Evolutionary conservation across 2,329 filamentous ascomycete genomes (phyloP).

Genomic region (Clonostachys rhizophaga): DNA sequence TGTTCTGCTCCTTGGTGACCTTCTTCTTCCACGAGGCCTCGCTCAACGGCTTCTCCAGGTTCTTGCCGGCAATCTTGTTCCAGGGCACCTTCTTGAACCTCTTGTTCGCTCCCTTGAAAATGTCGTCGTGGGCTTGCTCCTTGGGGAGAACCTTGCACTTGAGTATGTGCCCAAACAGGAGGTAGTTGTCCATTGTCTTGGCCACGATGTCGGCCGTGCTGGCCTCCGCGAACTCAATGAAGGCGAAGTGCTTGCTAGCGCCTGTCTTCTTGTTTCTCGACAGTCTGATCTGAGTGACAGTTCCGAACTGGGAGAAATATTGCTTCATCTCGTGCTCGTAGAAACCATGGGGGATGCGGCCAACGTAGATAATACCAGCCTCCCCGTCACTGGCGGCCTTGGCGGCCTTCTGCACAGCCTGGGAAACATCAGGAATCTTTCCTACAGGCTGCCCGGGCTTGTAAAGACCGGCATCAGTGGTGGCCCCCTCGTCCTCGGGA

Average conservation of each 20-base stretch:
- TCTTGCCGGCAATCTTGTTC: constrained; percentile 77
- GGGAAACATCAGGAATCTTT: constrained; percentile 43
- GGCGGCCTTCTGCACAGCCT: constrained; percentile 36
- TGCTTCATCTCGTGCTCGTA: constrained; percentile 93
- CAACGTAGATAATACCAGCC: constrained; percentile 80
- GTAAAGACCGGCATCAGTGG: constrained; percentile 25
- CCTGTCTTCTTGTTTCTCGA: constrained; percentile 92
- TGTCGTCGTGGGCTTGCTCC: constrained; percentile 71
- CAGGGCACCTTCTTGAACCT: constrained; percentile 86
- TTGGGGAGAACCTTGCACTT: constrained; percentile 77
- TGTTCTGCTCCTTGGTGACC: constrained; percentile 67
- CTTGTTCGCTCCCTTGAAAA: constrained; percentile 88
- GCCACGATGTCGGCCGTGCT: constrained; percentile 80
- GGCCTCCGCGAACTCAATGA: constrained; percentile 84
- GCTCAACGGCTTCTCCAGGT: constrained; percentile 67
- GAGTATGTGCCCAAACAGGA: constrained; percentile 90
- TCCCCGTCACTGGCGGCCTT: constrained; percentile 10
- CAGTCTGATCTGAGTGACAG: constrained; percentile 72
- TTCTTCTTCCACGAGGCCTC: constrained; percentile 76
- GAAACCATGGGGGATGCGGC: constrained; percentile 88
- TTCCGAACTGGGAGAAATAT: constrained; percentile 92
- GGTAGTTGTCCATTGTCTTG: constrained; percentile 96
- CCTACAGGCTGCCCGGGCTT: constrained; percentile 45
- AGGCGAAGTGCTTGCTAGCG: constrained; percentile 88
- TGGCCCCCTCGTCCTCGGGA: constrained; percentile 31